Percentiles rank a stretch among this genome's conserved stretches.
Evolutionary conservation across 2,329 filamentous ascomycete genomes (phyloP).

Genomic region (Fonsecaea pedrosoi): DNA sequence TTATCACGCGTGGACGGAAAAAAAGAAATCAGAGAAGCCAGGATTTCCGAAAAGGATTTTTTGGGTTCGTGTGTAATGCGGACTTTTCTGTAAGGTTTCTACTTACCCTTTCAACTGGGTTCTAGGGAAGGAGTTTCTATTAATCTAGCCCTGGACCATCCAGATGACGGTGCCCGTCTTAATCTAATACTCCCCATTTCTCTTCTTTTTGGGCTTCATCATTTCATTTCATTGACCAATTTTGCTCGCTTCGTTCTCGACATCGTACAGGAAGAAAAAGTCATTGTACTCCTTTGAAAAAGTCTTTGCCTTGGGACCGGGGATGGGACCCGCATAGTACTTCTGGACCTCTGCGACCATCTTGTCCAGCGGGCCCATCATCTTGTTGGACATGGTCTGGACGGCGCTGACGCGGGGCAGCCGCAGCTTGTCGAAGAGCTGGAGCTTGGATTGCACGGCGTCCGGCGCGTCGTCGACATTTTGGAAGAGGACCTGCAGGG

Average conservation of each 20-base stretch:
- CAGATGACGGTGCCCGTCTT: neutral
- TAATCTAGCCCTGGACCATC: neutral
- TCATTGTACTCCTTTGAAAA: constrained; percentile 31
- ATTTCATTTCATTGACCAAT: constrained; percentile 6
- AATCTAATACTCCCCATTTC: neutral
- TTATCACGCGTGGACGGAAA: no score
- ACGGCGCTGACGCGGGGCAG: constrained; percentile 26
- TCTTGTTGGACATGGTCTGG: constrained; percentile 33
- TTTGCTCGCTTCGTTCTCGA: constrained; percentile 23
- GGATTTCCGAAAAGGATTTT: neutral
- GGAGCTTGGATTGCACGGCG: constrained; percentile 18
- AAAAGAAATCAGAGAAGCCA: no score
- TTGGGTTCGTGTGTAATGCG: neutral
- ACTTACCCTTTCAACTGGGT: no score
- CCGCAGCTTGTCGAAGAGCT: constrained; percentile 28
- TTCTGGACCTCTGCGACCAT: constrained; percentile 28
- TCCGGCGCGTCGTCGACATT: neutral
- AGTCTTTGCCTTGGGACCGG: constrained; percentile 27
- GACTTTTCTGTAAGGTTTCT: no score
- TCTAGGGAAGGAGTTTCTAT: no score
- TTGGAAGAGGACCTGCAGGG: constrained; percentile 42
- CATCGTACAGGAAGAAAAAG: constrained; percentile 35
- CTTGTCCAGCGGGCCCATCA: constrained; percentile 31
- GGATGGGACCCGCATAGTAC: constrained; percentile 27
- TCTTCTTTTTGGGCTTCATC: neutral